A percentile compares a stretch with the other conserved stretches of the same genome.
These are phyloP conservation scores for Apiotrichum brassicae DNA, from an alignment of 1,284 basidiomycete species.

Conservation along the genomic window DNA sequence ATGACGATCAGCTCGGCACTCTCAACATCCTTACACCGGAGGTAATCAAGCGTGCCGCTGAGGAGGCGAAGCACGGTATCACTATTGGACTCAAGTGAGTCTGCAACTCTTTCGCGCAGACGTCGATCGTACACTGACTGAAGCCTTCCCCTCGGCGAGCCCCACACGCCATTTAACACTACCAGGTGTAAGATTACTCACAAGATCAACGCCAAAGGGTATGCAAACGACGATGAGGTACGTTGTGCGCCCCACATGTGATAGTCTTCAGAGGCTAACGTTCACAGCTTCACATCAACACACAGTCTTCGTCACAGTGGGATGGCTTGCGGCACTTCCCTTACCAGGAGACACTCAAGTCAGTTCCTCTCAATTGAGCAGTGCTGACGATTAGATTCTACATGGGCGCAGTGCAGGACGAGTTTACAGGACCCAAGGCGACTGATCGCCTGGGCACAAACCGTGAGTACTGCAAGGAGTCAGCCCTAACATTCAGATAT, in stretches of 20 bases:
- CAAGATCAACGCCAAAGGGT: conserved; percentile 11
- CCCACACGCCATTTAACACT: conserved; percentile 3
- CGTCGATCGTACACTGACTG: too few species aligned
- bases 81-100: conserved; percentile 30
- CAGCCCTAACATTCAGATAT: conserved; percentile 6
- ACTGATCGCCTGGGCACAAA: background rate
- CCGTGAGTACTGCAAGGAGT: background rate
- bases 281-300: conserved; percentile 38
- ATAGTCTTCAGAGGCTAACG: background rate
- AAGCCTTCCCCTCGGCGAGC: conserved; percentile 12
- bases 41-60: conserved; percentile 22
- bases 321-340: conserved; percentile 44
- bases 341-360: conserved; percentile 20
- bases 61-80: conserved; percentile 25
- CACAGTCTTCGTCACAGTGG: conserved; percentile 47
- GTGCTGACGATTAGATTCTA: conserved; percentile 14
- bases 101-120: too few species aligned
- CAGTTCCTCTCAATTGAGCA: background rate
- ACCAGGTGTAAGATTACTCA: conserved; percentile 13
- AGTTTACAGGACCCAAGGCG: background rate
- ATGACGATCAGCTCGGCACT: conserved; percentile 28
- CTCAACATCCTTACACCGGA: conserved; percentile 32
- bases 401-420: conserved; percentile 1
- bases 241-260: too few species aligned
- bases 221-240: conserved; percentile 10